Evolutionary conservation across 768 basidiomycete species (phyloP), one percentile per base, ranked within the genome.

Genomic region (Russula olivacea): DNA sequence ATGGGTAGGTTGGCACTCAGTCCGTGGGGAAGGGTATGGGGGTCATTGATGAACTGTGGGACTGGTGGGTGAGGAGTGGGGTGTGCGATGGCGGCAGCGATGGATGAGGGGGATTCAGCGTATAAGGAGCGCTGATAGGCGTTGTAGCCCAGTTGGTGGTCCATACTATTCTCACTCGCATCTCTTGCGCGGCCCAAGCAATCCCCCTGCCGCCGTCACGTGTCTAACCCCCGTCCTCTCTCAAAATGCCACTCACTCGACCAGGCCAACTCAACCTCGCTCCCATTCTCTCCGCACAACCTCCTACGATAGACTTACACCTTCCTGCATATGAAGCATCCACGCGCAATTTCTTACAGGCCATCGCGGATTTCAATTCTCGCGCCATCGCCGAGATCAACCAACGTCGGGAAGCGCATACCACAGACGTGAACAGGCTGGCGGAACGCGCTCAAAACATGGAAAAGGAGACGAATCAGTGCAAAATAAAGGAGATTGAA

Each of bases 401-500:
- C 15, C 83, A 86, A 57, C 79, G 86, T 53, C 81, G 88, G 51
- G 80, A 81, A 41, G 76, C 79, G 19, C 86, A 92, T 69, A 76
- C 76, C 2, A 72, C 79, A 1, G 84, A 86, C 71, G 84, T 82
- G 74, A 88, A 87, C 70, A 81, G 80, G 63, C 65, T 85, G 0
- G 62, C 74, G 9, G 92, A 93, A 54, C 84, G 82, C 71, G 82
- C 75, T 10, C 79, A 84, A 49, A 77, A 81, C 9, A 77, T 84
- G 0, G 88, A 93, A 71, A 69, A 76, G 0, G 87, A 92, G 73
- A 93, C 82, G 2, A 85, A 83, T 58, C 77, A 85, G 49, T 92
- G 89, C 74, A 89, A 92, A 68, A 71, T 89, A 56, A 81, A 79
- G 69, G 93, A 94, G 74, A 86, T 91, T 34, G 86, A 90, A 56